Evolutionary conservation across 768 basidiomycete species (phyloP).

Genomic region (Leucogyrophana mollusca): DNA sequence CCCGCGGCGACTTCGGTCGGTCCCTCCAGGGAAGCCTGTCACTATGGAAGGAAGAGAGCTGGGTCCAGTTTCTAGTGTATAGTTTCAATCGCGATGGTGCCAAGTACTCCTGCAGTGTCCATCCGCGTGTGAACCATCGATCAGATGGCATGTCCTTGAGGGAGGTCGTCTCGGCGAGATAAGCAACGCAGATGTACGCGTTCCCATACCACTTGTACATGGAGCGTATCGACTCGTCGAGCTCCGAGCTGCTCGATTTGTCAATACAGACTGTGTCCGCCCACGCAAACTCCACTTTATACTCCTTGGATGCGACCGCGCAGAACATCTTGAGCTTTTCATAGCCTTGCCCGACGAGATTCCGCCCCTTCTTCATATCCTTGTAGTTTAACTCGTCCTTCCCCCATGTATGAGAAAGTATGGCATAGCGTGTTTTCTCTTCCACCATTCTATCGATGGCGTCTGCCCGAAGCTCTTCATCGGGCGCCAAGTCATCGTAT

Average conservation of each 20-base stretch:
- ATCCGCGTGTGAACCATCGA: slow-evolving; percentile 17
- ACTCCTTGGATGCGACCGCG: background rate
- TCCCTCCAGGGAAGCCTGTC: too few species aligned
- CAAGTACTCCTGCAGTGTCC: slow-evolving; percentile 10
- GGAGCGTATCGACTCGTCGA: slow-evolving; percentile 17
- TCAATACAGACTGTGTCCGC: slow-evolving; percentile 16
- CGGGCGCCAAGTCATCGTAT: too few species aligned
- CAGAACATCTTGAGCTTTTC: slow-evolving; percentile 1
- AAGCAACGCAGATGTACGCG: slow-evolving; percentile 11
- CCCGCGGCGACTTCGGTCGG: too few species aligned
- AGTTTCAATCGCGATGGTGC: slow-evolving; percentile 13
- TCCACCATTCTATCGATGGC: background rate
- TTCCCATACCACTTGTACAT: slow-evolving; percentile 20
- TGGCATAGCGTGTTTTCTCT: background rate
- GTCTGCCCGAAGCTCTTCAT: too few species aligned
- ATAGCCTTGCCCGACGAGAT: background rate
- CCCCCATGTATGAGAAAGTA: slow-evolving; percentile 2
- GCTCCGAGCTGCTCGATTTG: slow-evolving; percentile 15
- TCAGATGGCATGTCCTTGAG: slow-evolving; percentile 3
- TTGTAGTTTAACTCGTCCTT: background rate
- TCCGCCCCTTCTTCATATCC: background rate
- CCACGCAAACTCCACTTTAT: slow-evolving; percentile 9
- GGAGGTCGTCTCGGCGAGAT: slow-evolving; percentile 9
- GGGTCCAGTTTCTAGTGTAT: slow-evolving; percentile 12
- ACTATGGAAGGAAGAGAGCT: slow-evolving; percentile 2